These are phyloP conservation scores for Wickerhamiella pararugosa DNA, from an alignment of 1,139 yeast genomes.

Conservation along the genomic window DNA sequence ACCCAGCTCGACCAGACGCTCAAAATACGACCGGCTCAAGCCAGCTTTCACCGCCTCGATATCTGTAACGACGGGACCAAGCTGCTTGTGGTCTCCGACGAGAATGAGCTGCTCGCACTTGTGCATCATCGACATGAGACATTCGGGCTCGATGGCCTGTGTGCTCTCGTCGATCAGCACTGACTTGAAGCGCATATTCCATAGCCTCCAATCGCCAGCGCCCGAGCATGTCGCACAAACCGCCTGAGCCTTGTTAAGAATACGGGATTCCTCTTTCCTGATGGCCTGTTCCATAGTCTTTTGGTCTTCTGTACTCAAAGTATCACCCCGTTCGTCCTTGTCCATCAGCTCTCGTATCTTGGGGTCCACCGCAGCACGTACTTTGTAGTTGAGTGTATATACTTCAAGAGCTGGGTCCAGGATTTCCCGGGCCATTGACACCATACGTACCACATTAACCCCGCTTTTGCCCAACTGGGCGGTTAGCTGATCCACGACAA, in stretches of 20 bases:
- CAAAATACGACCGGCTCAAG: constrained; percentile 69
- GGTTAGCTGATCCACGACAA: constrained; percentile 87
- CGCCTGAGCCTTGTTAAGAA: constrained; percentile 53
- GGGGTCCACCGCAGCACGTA: constrained; percentile 30
- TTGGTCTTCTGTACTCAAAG: constrained; percentile 40
- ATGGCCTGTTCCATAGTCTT: constrained; percentile 29
- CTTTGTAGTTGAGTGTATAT: constrained; percentile 18
- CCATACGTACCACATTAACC: constrained; percentile 57
- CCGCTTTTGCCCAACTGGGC: constrained; percentile 53
- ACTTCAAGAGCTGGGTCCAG: constrained; percentile 17
- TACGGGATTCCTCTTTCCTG: constrained; percentile 34
- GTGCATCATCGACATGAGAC: constrained; percentile 72
- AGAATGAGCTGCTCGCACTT: constrained; percentile 81
- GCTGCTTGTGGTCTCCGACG: constrained; percentile 92
- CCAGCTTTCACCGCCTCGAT: constrained; percentile 78
- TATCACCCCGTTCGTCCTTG: constrained; percentile 52
- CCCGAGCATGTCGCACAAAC: constrained; percentile 89
- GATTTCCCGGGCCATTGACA: constrained; percentile 59
- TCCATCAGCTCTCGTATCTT: constrained; percentile 1
- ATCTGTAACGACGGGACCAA: constrained; percentile 80
- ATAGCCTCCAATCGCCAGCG: constrained; percentile 61
- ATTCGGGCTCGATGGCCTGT: constrained; percentile 88
- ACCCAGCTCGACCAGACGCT: constrained; percentile 70
- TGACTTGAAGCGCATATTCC: constrained; percentile 43
- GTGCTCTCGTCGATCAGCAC: constrained; percentile 87